phyloP scores from a whole-genome alignment of 345 rosid species.

The Eucalyptus pauciflora region DNA sequence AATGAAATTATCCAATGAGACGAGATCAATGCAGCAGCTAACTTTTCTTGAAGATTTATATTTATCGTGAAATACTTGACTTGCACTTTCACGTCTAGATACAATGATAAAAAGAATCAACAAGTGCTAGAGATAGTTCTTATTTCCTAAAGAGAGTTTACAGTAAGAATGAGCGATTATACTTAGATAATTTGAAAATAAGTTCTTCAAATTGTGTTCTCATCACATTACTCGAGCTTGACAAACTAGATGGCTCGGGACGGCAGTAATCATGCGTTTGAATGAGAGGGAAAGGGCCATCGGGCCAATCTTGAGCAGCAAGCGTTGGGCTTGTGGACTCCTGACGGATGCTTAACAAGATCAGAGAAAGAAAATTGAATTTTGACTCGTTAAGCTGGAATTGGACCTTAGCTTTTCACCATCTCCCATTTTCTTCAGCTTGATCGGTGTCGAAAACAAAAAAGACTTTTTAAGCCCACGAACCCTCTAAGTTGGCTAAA shows the following conservation, averaged over 20 bases:
- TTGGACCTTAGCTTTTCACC: background rate
- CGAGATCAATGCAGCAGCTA: background rate
- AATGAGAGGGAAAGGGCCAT: background rate
- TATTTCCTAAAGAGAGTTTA: background rate
- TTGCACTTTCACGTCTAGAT: background rate
- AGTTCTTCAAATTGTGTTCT: background rate
- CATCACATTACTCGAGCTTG: background rate
- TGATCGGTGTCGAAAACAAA: background rate
- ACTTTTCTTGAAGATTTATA: background rate
- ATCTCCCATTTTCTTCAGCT: background rate
- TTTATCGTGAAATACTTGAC: background rate
- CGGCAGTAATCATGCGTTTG: background rate
- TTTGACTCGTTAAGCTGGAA: background rate
- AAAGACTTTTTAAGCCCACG: background rate
- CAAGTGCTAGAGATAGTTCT: background rate
- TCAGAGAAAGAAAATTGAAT: background rate
- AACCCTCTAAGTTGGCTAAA: background rate
- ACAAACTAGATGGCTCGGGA: background rate
- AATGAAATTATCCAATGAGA: background rate
- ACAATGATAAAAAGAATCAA: background rate
- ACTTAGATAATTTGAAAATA: background rate
- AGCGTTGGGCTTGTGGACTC: background rate
- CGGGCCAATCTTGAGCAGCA: background rate
- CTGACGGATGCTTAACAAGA: background rate
- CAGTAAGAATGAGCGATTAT: background rate